These are phyloP conservation scores for Schizosaccharomyces pombe DNA, from an alignment of 805 yeast species.

Conservation along the genomic window DNA sequence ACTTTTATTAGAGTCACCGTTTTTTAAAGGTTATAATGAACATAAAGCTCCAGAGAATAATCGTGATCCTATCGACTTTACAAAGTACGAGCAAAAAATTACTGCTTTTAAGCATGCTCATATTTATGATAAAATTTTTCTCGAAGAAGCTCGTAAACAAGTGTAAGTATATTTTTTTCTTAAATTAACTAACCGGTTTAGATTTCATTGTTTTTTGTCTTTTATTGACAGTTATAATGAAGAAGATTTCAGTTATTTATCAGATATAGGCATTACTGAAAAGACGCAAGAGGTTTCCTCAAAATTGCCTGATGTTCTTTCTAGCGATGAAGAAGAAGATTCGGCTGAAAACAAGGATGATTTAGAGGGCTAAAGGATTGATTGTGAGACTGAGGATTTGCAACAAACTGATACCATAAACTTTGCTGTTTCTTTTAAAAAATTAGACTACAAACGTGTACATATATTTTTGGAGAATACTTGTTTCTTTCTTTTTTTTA, in stretches of 20 bases:
- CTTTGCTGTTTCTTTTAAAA: too few relatives aligned
- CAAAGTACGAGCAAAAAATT: constrained; percentile 42
- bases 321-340: constrained; percentile 3
- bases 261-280: not conserved
- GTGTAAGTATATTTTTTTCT: constrained; percentile 26
- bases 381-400: too few relatives aligned
- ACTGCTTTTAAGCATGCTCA: constrained; percentile 65
- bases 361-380: constrained; percentile 2
- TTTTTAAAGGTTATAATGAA: constrained; percentile 59
- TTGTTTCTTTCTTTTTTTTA: too few relatives aligned
- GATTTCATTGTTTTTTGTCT: constrained; percentile 19
- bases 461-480: too few relatives aligned
- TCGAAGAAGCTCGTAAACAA: constrained; percentile 63
- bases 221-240: constrained; percentile 1
- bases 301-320: not conserved
- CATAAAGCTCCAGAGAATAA: constrained; percentile 48
- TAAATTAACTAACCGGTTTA: not conserved
- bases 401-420: too few relatives aligned
- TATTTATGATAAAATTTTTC: constrained; percentile 80
- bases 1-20: constrained; percentile 69
- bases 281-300: not conserved
- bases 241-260: not conserved
- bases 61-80: constrained; percentile 49
- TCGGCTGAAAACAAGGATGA: not conserved
- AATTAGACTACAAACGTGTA: too few relatives aligned